Evolutionary conservation across 106 monocot genomes (phyloP).

Genomic region (Platanthera zijinensis): DNA sequence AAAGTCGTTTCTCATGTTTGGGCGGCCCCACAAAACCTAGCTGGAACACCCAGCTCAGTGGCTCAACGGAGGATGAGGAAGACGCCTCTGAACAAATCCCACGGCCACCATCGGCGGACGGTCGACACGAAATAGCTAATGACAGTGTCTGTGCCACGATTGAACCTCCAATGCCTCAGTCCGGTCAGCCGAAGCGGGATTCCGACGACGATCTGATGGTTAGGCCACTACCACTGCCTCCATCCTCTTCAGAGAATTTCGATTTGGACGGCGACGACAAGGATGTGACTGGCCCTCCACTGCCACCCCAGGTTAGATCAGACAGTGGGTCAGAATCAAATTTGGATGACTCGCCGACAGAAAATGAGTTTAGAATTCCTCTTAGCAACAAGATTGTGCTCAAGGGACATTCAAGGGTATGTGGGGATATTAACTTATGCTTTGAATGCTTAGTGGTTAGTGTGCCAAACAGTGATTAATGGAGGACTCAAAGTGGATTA

Average conservation of each 20-base stretch:
- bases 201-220: constrained; percentile 21
- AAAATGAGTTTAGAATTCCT: constrained; percentile 41
- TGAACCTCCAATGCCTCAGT: too few species aligned
- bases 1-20: too few species aligned
- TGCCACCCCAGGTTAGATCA: constrained; percentile 1
- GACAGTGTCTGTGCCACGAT: too few species aligned
- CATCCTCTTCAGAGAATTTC: not conserved
- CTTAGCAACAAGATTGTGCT: constrained; percentile 70
- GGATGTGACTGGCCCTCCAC: constrained; percentile 30
- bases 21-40: too few species aligned
- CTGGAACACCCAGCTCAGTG: too few species aligned
- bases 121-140: too few species aligned
- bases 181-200: too few species aligned
- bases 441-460: not conserved
- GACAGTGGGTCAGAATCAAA: constrained; percentile 21
- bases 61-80: too few species aligned
- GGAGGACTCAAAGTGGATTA: not conserved
- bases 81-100: too few species aligned
- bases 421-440: not conserved
- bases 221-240: constrained; percentile 29
- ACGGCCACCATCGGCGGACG: too few species aligned
- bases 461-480: not conserved
- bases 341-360: constrained; percentile 26
- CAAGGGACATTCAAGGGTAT: constrained; percentile 70
- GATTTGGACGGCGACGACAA: constrained; percentile 18